These are phyloP conservation scores for Grosmannia huntii DNA, from an alignment of 2,329 filamentous ascomycete genomes.

Conservation along the genomic window DNA sequence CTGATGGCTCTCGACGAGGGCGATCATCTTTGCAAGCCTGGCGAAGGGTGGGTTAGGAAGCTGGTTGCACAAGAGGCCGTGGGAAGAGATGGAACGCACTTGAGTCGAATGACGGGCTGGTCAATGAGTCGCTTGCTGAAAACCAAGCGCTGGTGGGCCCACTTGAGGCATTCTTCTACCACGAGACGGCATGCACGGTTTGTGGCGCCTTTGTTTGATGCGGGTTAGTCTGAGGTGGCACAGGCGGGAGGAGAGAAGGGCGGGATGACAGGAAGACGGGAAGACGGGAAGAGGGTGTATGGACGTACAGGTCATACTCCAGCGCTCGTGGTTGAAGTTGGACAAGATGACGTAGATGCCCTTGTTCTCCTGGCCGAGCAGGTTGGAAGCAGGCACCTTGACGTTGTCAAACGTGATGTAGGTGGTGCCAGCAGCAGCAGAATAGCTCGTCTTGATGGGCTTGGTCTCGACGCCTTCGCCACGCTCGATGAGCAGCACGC, in stretches of 20 bases:
- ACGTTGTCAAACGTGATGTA: slow-evolving; percentile 78
- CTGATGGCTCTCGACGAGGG: slow-evolving; percentile 68
- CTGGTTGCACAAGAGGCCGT: not conserved
- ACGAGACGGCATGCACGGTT: slow-evolving; percentile 54
- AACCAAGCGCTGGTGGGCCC: slow-evolving; percentile 75
- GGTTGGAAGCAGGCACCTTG: slow-evolving; percentile 66
- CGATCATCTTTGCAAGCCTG: slow-evolving; percentile 83
- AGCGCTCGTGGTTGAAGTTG: slow-evolving; percentile 84
- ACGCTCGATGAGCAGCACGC: slow-evolving; percentile 62
- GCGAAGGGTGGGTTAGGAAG: slow-evolving; percentile 44
- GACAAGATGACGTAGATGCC: slow-evolving; percentile 72
- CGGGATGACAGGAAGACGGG: not conserved
- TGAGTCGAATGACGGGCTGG: slow-evolving; percentile 71
- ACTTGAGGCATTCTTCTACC: slow-evolving; percentile 76
- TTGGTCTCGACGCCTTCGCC: slow-evolving; percentile 65
- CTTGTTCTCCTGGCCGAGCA: slow-evolving; percentile 73
- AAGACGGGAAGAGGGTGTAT: not conserved
- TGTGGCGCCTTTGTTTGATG: slow-evolving; percentile 28
- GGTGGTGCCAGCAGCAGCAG: slow-evolving; percentile 62
- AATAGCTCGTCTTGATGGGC: slow-evolving; percentile 72
- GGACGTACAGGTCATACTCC: slow-evolving; percentile 54
- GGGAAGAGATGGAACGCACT: slow-evolving; percentile 33
- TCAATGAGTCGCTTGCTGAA: slow-evolving; percentile 73
- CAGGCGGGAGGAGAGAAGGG: not conserved
- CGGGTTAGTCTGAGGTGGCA: not conserved